A percentile compares a stretch with the other conserved stretches of the same genome.
phyloP scores from a whole-genome alignment of 2,329 filamentous ascomycete species.

The Ramularia collo-cygni region DNA sequence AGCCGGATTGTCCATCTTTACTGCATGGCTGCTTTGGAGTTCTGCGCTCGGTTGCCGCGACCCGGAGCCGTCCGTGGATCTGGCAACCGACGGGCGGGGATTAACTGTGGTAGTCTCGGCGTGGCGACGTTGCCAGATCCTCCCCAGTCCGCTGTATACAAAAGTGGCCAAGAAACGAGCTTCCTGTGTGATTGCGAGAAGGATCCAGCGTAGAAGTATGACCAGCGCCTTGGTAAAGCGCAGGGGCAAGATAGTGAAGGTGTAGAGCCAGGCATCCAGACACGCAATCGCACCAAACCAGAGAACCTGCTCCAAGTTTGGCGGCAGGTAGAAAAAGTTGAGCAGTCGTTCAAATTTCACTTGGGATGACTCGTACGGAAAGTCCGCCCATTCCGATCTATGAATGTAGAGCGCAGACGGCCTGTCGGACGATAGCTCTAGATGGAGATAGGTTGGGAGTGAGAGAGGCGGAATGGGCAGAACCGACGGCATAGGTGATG shows the following conservation, averaged over 20 bases:
- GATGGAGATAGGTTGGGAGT: conserved; percentile 58
- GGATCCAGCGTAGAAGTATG: conserved; percentile 74
- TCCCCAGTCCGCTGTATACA: conserved; percentile 70
- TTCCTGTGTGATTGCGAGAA: conserved; percentile 64
- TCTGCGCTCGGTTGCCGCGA: conserved; percentile 5
- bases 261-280: conserved; percentile 92
- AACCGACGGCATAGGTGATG: conserved; percentile 43
- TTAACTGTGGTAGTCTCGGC: conserved; percentile 8
- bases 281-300: conserved; percentile 86
- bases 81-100: conserved; percentile 15
- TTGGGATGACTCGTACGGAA: conserved; percentile 84
- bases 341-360: conserved; percentile 86
- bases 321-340: conserved; percentile 79
- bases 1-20: conserved; percentile 7
- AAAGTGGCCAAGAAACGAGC: conserved; percentile 64
- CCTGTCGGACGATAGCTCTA: conserved; percentile 54
- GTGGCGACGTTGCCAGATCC: conserved; percentile 58
- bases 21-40: conserved; percentile 2
- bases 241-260: conserved; percentile 88
- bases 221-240: conserved; percentile 75
- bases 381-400: conserved; percentile 49
- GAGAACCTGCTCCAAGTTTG: conserved; percentile 74
- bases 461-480: conserved; percentile 58
- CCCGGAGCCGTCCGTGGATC: conserved; percentile 6
- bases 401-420: conserved; percentile 60